Conservation (phyloP, 2,329 filamentous ascomycete species). For the Aschersonia sp. region DNA sequence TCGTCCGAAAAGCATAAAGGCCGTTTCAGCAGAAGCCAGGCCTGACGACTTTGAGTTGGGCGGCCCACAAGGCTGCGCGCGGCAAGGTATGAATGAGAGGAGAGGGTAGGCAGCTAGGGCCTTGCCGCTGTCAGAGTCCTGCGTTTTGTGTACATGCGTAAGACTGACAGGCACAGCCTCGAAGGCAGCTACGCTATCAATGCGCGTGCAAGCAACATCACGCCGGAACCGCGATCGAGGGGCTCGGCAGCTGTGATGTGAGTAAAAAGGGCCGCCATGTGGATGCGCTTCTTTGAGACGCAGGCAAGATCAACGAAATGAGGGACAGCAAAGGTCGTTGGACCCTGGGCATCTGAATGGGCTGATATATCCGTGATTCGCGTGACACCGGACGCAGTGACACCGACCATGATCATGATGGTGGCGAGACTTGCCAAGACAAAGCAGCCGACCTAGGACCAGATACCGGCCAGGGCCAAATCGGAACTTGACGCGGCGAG, state of each 20-base stretch:
- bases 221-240: too few species aligned
- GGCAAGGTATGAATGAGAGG: neutral
- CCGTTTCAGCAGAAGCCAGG: too few species aligned
- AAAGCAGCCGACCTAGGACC: neutral
- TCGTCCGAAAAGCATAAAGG: too few species aligned
- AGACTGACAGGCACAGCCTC: neutral
- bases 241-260: too few species aligned
- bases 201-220: too few species aligned
- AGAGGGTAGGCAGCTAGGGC: neutral
- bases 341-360: constrained; percentile 1
- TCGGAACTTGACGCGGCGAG: too few species aligned
- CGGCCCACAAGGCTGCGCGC: neutral
- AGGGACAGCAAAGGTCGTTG: neutral
- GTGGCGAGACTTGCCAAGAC: neutral
- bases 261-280: too few species aligned
- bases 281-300: too few species aligned
- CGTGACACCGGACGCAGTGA: constrained; percentile 1
- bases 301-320: too few species aligned
- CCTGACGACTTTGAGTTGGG: neutral
- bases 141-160: neutral
- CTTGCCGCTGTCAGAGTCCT: neutral
- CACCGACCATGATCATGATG: constrained; percentile 3
- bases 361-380: constrained; percentile 4
- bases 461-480: too few species aligned
- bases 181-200: too few species aligned